These are phyloP conservation scores for Lindgomyces ingoldianus DNA, from an alignment of 495 filamentous ascomycete genomes.

Conservation along the genomic window DNA sequence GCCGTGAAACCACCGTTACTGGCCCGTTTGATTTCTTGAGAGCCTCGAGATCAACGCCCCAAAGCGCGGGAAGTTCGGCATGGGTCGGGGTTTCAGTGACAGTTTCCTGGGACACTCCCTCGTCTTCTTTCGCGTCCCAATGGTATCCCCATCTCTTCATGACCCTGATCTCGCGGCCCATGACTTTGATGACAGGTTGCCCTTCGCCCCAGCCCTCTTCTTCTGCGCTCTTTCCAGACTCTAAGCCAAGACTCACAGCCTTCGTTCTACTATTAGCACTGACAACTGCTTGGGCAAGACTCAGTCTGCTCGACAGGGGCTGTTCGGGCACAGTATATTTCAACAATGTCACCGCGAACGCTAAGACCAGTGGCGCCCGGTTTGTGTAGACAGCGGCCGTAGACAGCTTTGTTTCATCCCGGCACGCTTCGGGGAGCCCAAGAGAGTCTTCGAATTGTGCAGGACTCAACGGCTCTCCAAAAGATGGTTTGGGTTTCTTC, in stretches of 20 bases:
- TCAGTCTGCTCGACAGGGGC: constrained; percentile 76
- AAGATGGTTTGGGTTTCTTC: constrained; percentile 48
- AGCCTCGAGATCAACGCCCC: constrained; percentile 77
- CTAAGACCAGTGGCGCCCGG: constrained; percentile 76
- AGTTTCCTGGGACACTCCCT: constrained; percentile 39
- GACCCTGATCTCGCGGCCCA: constrained; percentile 71
- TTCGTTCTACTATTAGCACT: constrained; percentile 75
- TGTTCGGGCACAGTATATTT: constrained; percentile 81
- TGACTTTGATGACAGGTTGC: constrained; percentile 67
- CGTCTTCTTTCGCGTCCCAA: constrained; percentile 52
- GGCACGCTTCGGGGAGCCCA: constrained; percentile 56
- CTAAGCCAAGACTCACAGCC: constrained; percentile 70
- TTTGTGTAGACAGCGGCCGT: constrained; percentile 68
- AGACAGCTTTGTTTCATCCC: constrained; percentile 61
- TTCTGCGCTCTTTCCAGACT: constrained; percentile 65
- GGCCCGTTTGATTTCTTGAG: constrained; percentile 51
- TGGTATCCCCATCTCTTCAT: constrained; percentile 77
- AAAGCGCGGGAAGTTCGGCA: constrained; percentile 59
- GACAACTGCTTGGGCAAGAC: constrained; percentile 75
- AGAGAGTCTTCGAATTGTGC: constrained; percentile 66
- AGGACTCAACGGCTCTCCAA: constrained; percentile 54
- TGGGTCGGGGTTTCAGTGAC: constrained; percentile 22
- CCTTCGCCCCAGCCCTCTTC: constrained; percentile 74
- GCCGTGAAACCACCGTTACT: constrained; percentile 16
- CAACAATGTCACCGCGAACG: constrained; percentile 72